These are phyloP conservation scores for Salvia sclarea DNA, from an alignment of 305 asterid species.

Conservation along the genomic window DNA sequence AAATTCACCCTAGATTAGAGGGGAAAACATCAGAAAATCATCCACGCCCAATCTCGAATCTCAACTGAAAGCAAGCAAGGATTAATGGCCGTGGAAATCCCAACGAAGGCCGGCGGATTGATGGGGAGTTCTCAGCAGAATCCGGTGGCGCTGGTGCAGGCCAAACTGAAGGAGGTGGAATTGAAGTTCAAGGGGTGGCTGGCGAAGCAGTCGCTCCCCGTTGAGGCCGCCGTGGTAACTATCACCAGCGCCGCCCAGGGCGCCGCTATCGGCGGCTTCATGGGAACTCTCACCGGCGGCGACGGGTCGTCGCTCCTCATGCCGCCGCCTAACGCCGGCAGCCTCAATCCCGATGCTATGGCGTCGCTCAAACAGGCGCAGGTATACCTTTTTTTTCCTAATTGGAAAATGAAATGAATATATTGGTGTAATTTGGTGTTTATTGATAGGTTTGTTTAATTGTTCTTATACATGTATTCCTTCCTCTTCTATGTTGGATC, in stretches of 20 bases:
- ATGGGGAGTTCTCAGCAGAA: conserved; percentile 44
- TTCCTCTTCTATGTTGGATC: background rate
- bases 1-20: conserved; percentile 3
- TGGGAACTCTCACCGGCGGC: conserved; percentile 74
- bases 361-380: conserved; percentile 89
- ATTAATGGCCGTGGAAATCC: conserved; percentile 46
- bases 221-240: conserved; percentile 86
- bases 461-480: background rate
- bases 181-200: conserved; percentile 62
- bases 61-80: conserved; percentile 70
- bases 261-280: conserved; percentile 73
- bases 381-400: conserved; percentile 38
- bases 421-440: background rate
- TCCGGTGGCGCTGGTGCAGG: conserved; percentile 64
- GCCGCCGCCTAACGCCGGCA: conserved; percentile 67
- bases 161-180: conserved; percentile 71
- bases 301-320: conserved; percentile 58
- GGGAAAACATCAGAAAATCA: background rate
- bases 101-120: conserved; percentile 38
- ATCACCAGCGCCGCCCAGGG: conserved; percentile 74
- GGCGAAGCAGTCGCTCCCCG: conserved; percentile 76
- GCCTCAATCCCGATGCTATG: conserved; percentile 68
- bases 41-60: background rate
- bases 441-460: conserved; percentile 11
- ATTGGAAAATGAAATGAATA: background rate